Evolutionary conservation across 2,329 filamentous ascomycete species (phyloP).

Genomic region (Leptographium procerum): DNA sequence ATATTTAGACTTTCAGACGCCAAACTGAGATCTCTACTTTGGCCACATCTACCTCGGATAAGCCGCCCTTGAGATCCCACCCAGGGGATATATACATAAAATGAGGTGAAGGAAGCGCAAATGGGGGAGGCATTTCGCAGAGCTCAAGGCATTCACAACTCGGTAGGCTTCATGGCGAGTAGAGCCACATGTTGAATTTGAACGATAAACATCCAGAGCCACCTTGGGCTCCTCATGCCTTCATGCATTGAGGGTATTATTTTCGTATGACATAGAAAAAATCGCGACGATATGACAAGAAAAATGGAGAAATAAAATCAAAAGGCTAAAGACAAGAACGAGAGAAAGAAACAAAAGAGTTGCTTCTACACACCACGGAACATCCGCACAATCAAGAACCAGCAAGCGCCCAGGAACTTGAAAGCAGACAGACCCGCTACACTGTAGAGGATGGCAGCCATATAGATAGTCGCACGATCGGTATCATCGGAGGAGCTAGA

Average conservation of each 20-base stretch:
- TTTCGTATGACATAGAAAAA: background rate
- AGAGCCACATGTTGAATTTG: background rate
- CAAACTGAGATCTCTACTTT: background rate
- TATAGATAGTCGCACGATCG: slow-evolving; percentile 65
- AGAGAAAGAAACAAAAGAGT: background rate
- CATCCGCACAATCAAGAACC: slow-evolving; percentile 85
- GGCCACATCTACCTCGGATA: background rate
- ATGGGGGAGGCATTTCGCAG: background rate
- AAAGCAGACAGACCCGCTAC: slow-evolving; percentile 76
- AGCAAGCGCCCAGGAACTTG: slow-evolving; percentile 77
- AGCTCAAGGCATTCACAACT: background rate
- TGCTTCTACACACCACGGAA: slow-evolving; percentile 54
- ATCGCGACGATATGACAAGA: background rate
- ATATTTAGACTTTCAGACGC: too few relatives aligned
- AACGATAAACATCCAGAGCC: background rate
- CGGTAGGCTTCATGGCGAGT: background rate
- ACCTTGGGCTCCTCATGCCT: background rate
- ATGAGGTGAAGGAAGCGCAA: background rate
- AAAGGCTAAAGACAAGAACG: background rate
- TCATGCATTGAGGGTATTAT: slow-evolving; percentile 3
- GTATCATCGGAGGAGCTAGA: slow-evolving; percentile 17
- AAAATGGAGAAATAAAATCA: background rate
- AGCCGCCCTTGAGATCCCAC: background rate
- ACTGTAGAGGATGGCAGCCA: slow-evolving; percentile 78
- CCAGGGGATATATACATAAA: too few relatives aligned